These are phyloP conservation scores for Populus pruinosa DNA, from an alignment of 345 rosid genomes.

Conservation along the genomic window DNA sequence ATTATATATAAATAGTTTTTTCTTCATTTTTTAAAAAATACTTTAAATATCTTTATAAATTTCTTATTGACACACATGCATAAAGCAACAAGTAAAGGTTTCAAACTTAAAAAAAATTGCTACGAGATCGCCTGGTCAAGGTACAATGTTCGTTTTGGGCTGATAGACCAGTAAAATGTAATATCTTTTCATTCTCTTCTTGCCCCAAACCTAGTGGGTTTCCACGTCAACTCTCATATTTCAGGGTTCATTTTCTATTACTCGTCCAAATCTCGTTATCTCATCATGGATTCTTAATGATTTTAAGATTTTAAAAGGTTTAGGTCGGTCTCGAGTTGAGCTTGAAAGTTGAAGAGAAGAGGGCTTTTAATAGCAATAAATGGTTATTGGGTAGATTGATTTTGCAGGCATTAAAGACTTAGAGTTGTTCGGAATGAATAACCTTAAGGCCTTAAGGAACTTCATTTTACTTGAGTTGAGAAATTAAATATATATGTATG, in stretches of 20 bases:
- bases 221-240: neutral
- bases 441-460: neutral
- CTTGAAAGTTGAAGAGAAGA: neutral
- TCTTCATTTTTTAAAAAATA: too few species aligned
- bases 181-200: too few species aligned
- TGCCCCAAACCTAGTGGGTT: neutral
- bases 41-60: too few species aligned
- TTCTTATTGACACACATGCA: too few species aligned
- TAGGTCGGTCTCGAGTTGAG: neutral
- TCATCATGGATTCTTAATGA: neutral
- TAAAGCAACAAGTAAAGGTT: too few species aligned
- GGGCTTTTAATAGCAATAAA: neutral
- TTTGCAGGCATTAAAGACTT: neutral
- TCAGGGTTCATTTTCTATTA: neutral
- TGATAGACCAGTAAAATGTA: too few species aligned
- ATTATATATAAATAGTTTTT: too few species aligned
- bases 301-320: neutral
- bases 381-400: neutral
- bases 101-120: too few species aligned
- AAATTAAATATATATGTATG: rapidly evolving
- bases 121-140: neutral
- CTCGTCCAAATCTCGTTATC: neutral
- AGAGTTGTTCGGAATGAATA: neutral
- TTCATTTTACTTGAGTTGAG: rapidly evolving
- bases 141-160: neutral